Percentiles rank a stretch among this genome's conserved stretches.
phyloP scores from a whole-genome alignment of 2,329 filamentous ascomycete genomes.

The Neonectria sp. region DNA sequence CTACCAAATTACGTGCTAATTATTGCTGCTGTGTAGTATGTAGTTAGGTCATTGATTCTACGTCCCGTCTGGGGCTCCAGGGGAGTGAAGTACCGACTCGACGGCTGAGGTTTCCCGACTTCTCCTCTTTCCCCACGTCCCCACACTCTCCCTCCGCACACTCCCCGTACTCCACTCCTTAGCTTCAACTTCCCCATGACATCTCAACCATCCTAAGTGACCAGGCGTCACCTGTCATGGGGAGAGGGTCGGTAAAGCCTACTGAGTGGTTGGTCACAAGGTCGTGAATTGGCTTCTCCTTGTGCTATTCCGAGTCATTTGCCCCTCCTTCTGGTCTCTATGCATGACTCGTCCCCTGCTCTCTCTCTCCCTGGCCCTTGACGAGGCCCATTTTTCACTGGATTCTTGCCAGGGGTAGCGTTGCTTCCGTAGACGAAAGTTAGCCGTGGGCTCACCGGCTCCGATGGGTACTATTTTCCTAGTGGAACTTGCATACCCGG shows the following conservation, averaged over 20 bases:
- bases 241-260: neutral
- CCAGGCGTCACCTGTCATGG: neutral
- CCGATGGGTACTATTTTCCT: slow-evolving; percentile 19
- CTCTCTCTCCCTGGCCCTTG: neutral
- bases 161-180: neutral
- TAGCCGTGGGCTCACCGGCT: slow-evolving; percentile 30
- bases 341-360: neutral
- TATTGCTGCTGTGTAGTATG: neutral
- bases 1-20: too few species aligned
- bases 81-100: neutral
- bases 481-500: slow-evolving; percentile 20
- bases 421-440: neutral
- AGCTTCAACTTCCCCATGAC: neutral
- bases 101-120: slow-evolving; percentile 4
- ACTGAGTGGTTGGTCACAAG: neutral
- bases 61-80: neutral
- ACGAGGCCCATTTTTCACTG: neutral
- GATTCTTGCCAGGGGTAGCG: neutral
- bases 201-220: neutral
- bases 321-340: neutral
- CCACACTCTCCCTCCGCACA: neutral
- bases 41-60: neutral
- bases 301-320: slow-evolving; percentile 1
- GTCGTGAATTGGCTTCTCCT: neutral
- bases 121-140: neutral